Base-by-base conservation (phyloP, 2,329 filamentous ascomycete genomes). In the Stemphylium vesicarium region DNA sequence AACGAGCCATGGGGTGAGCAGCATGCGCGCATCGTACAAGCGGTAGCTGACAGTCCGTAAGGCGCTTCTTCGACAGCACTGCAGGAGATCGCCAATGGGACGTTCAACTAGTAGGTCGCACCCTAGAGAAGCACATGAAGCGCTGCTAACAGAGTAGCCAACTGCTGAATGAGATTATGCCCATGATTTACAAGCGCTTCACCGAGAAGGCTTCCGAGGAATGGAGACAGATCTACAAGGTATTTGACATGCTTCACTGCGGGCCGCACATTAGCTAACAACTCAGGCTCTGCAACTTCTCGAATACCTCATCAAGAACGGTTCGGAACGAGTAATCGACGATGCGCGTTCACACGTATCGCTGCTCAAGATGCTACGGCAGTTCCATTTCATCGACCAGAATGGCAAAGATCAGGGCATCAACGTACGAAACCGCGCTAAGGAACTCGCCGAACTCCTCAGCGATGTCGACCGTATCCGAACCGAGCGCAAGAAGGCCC, bases 211-310 rank as follows among this genome's bases (percentile, higher is more conserved):
- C 92, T 7, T 94, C 95, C 51, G 95, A 99, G 75, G 95, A 99
- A 79, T 99, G 95, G 95, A 87, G 95, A 65, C 95, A 99, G 77
- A 99, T 99, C 73, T 99, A 99, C 85, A 99, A 99, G 82, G 89
- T 92, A 58, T 69, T 53, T 56, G 12, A 43, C 16, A 10, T 39
- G 36, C 16, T 42, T 43, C 35, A 24, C 16, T 29, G 16, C 13
- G 3, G 8, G 26, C 11, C 26, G 26, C 7, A 18, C 22, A 29
- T 9, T 3, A 16, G 42, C 68, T 74, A 39, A 74, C 63, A 42
- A 4, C 10, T 2, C 57, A 87, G 85, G 83, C 83, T 9, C 87
- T 99, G 20, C 95, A 98, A 82, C 84, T 99, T 51, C 88, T 99
- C 73, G 94, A 99, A 76, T 96, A 96, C 72, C 85, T 99, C 29